phyloP scores from a whole-genome alignment of 352 stramenopile genomes.

The Phytophthora pluvialis region DNA sequence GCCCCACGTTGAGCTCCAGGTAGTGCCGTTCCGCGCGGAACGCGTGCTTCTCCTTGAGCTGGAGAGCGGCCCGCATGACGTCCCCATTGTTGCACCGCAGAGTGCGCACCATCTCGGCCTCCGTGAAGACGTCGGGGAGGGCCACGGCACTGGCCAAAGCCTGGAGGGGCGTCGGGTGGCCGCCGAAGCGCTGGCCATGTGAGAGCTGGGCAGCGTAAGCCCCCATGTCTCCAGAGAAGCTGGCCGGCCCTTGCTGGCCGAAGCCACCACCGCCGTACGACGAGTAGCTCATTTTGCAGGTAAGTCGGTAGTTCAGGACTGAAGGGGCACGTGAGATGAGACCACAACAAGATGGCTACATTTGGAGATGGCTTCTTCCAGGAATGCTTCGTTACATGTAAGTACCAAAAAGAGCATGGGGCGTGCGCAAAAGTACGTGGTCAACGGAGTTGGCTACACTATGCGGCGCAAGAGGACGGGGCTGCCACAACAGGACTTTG shows the following conservation, averaged over 20 bases:
- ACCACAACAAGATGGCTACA: too few relatives aligned
- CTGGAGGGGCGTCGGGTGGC: slow-evolving; percentile 59
- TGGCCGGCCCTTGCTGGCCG: slow-evolving; percentile 15
- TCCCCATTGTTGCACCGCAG: slow-evolving; percentile 67
- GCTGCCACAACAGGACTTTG: slow-evolving; percentile 7
- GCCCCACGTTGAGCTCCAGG: slow-evolving; percentile 67
- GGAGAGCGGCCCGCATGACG: slow-evolving; percentile 73
- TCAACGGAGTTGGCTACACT: neutral
- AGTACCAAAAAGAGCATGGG: neutral
- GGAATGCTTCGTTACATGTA: too few relatives aligned
- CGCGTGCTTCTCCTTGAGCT: slow-evolving; percentile 72
- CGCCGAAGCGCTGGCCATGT: slow-evolving; percentile 14
- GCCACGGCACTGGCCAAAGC: slow-evolving; percentile 73
- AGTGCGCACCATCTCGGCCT: slow-evolving; percentile 60
- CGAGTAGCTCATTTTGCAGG: slow-evolving; percentile 19
- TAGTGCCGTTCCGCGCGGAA: slow-evolving; percentile 55
- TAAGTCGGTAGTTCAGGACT: neutral
- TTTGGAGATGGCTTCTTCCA: too few relatives aligned
- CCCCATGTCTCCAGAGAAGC: slow-evolving; percentile 28
- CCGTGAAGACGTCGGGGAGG: slow-evolving; percentile 63
- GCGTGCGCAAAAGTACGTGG: neutral
- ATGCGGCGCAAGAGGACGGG: neutral
- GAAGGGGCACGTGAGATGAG: slow-evolving; percentile 6
- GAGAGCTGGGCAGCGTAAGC: slow-evolving; percentile 46
- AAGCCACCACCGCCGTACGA: slow-evolving; percentile 36